Conservation (phyloP, 208 protist genomes). For the Acanthamoeba polyphaga region DNA sequence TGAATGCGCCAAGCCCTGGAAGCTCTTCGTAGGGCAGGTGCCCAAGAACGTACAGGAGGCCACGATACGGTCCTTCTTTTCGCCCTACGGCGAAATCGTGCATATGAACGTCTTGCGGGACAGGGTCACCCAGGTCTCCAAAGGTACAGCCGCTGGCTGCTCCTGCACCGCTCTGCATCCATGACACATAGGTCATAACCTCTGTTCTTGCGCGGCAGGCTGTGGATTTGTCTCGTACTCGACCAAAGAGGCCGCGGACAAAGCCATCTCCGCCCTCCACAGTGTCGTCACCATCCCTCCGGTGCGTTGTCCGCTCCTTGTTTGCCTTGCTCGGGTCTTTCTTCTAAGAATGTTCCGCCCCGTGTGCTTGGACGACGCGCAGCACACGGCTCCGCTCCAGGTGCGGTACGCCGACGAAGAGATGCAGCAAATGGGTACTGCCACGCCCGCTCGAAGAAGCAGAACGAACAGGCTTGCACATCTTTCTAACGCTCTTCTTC, state of each 20-base stretch:
- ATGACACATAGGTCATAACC: not conserved
- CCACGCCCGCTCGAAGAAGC: not conserved
- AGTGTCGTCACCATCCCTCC: constrained; percentile 76
- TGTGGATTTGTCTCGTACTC: constrained; percentile 78
- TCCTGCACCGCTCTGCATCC: not conserved
- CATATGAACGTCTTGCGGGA: constrained; percentile 56
- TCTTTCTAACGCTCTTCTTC: not conserved
- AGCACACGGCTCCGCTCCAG: constrained; percentile 10
- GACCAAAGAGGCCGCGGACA: constrained; percentile 72
- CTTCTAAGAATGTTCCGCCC: not conserved
- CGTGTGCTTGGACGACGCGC: not conserved
- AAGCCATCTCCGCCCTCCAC: constrained; percentile 76
- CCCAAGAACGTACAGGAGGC: constrained; percentile 78
- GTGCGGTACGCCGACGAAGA: constrained; percentile 31
- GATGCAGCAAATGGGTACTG: constrained; percentile 25
- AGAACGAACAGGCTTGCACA: not conserved
- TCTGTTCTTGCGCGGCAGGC: not conserved
- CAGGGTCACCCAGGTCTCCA: not conserved
- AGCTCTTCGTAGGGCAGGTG: constrained; percentile 83
- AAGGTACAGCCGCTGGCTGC: not conserved
- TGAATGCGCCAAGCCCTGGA: not conserved
- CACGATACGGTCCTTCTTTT: constrained; percentile 72
- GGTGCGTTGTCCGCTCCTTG: not conserved
- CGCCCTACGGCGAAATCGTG: constrained; percentile 67
- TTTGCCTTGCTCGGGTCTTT: not conserved